phyloP scores from a whole-genome alignment of 2,329 filamentous ascomycete species.

The Rhynchosporium agropyri region DNA sequence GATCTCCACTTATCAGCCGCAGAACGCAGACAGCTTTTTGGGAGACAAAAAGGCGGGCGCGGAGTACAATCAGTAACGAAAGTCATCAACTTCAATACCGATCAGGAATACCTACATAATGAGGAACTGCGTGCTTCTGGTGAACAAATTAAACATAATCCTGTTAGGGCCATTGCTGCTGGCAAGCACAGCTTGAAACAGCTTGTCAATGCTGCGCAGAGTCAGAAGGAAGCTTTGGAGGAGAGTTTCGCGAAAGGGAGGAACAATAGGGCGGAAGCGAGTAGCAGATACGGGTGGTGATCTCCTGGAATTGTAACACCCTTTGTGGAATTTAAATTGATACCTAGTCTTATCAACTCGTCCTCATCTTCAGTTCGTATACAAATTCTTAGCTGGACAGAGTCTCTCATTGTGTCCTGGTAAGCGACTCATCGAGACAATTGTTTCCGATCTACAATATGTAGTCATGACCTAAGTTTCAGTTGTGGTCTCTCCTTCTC shows the following conservation, averaged over 20 bases:
- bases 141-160: slow-evolving; percentile 74
- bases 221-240: slow-evolving; percentile 83
- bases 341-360: neutral
- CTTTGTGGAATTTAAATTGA: neutral
- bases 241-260: slow-evolving; percentile 86
- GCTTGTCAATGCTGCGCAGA: slow-evolving; percentile 79
- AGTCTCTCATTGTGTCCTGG: neutral
- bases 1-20: slow-evolving; percentile 78
- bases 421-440: too few relatives aligned
- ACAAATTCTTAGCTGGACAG: neutral
- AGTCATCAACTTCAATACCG: slow-evolving; percentile 86
- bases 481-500: too few relatives aligned
- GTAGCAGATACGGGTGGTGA: slow-evolving; percentile 81
- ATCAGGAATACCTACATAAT: slow-evolving; percentile 83
- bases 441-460: too few relatives aligned
- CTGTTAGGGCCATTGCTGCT: slow-evolving; percentile 78
- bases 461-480: too few relatives aligned
- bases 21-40: slow-evolving; percentile 82
- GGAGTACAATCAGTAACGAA: slow-evolving; percentile 53
- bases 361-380: neutral
- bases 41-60: slow-evolving; percentile 58
- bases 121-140: slow-evolving; percentile 72
- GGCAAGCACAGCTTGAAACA: slow-evolving; percentile 90
- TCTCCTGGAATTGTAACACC: neutral
- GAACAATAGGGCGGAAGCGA: slow-evolving; percentile 79